These are phyloP conservation scores for Scedosporium minutisporum DNA, from an alignment of 2,329 filamentous ascomycete genomes.

Conservation along the genomic window DNA sequence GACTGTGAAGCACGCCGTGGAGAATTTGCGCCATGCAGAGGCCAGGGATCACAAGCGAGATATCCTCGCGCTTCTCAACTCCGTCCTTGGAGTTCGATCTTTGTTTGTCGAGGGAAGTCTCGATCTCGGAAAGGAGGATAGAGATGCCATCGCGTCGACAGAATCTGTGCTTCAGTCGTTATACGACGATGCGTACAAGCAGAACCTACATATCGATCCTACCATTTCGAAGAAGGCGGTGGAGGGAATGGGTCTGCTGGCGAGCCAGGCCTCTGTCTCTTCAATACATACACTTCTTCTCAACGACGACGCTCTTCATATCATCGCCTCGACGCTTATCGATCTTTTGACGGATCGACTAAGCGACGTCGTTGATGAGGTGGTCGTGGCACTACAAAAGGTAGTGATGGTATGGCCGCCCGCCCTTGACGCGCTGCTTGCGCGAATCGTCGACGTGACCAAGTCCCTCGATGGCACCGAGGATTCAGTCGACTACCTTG, in stretches of 20 bases:
- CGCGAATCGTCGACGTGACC: constrained; percentile 17
- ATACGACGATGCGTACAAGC: constrained; percentile 33
- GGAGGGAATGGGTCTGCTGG: constrained; percentile 34
- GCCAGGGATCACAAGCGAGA: constrained; percentile 41
- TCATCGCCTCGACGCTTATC: constrained; percentile 24
- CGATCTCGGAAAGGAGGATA: constrained; percentile 24
- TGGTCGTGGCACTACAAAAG: constrained; percentile 29
- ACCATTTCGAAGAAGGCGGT: constrained; percentile 31
- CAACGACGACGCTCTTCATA: constrained; percentile 21
- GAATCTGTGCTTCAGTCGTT: constrained; percentile 29
- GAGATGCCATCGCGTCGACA: constrained; percentile 25
- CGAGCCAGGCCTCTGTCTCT: constrained; percentile 27
- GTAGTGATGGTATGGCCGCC: constrained; percentile 24
- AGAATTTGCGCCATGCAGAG: constrained; percentile 40
- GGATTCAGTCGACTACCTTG: constrained; percentile 19
- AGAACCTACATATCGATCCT: constrained; percentile 17
- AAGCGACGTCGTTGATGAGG: constrained; percentile 30
- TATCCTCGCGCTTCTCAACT: constrained; percentile 40
- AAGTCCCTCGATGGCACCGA: constrained; percentile 14
- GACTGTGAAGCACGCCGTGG: constrained; percentile 37
- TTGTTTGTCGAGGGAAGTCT: constrained; percentile 22
- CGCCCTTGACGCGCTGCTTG: constrained; percentile 25
- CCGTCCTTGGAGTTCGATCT: constrained; percentile 37
- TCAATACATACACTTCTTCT: constrained; percentile 20
- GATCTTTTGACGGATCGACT: constrained; percentile 18